Conservation (phyloP, 2,329 filamentous ascomycete genomes). For the Nigrospora oryzae region DNA sequence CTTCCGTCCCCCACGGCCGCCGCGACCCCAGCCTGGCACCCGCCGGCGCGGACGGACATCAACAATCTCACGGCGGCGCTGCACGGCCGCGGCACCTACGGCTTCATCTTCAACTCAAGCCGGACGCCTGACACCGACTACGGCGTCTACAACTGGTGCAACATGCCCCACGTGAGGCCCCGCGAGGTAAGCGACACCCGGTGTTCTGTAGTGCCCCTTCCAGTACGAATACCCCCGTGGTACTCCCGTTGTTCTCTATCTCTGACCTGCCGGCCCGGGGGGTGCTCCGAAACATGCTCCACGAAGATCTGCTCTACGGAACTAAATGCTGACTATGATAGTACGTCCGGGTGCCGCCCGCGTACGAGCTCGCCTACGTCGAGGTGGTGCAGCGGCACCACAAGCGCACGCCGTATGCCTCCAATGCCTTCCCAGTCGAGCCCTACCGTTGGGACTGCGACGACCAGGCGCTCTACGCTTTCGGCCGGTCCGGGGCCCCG, state of each 20-base stretch:
- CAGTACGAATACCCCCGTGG: too few species aligned
- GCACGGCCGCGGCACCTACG: slow-evolving; percentile 54
- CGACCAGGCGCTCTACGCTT: slow-evolving; percentile 62
- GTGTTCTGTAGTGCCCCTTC: too few species aligned
- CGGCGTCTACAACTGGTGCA: slow-evolving; percentile 72
- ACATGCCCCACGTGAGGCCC: slow-evolving; percentile 75
- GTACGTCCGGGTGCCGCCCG: slow-evolving; percentile 45
- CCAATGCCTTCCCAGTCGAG: slow-evolving; percentile 70
- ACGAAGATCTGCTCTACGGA: too few species aligned
- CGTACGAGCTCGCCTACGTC: slow-evolving; percentile 65
- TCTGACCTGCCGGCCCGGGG: too few species aligned
- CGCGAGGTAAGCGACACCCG: too few species aligned
- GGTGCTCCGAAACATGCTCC: too few species aligned
- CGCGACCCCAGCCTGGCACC: slow-evolving; percentile 43
- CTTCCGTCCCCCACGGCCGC: not conserved
- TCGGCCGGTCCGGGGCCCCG: slow-evolving; percentile 38
- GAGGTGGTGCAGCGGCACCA: slow-evolving; percentile 80
- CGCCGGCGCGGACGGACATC: slow-evolving; percentile 44
- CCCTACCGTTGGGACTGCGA: slow-evolving; percentile 65
- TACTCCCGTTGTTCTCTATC: too few species aligned
- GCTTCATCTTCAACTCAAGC: slow-evolving; percentile 67
- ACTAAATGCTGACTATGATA: too few species aligned
- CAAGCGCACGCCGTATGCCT: slow-evolving; percentile 73
- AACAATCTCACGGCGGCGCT: slow-evolving; percentile 55
- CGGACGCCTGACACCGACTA: slow-evolving; percentile 45